Base-by-base conservation (phyloP, 805 yeast genomes). In the Diddensiella santjacobensis region DNA sequence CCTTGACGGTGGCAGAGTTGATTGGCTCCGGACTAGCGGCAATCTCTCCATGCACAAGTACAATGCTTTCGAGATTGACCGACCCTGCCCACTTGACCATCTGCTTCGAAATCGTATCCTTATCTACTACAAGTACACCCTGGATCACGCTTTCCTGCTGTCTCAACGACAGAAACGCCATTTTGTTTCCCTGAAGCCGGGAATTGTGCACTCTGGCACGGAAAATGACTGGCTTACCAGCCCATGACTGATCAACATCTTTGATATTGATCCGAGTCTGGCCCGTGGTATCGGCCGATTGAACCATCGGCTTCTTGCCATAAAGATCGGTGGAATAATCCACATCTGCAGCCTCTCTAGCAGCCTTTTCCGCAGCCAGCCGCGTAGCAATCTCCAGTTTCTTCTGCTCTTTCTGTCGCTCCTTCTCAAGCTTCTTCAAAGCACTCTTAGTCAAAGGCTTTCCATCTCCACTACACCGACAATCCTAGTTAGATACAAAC, bases 31-130 rank as follows among this genome's bases (percentile, higher is more conserved):
- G 89, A 46, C 91, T 89, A 61, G 88, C 88, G 58, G 71, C 80
- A 39, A 91, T 91, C 19, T 69, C 66, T 70, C 99, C 99, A 60
- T 83, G 81, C 23, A 93, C 96, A 44, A 93, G 72, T 13, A 93
- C 97, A 69, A 93, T 91, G 42, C 93, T 80, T 71, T 93, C 99
- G 59, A 87, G 75, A 64, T 81, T 85, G 65, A 93, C 77, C 30
- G 85, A 72, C 33, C 91, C 87, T 22, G 89, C 84, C 96, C 96
- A 93, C 72, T 93, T 93, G 57, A 90, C 95, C 91, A 93, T 86
- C 67, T 85, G 96, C 71, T 93, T 93, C 45, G 96, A 86, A 42
- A 93, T 76, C 40, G 83, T 71, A 8, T 71, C 72, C 53, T 81
- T 81, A 61, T 80, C 79, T 61, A 84, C 81, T 52, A 85, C 84